Evolutionary conservation across 306 rosid genomes (phyloP).

Genomic region (Erythrophleum fordii): DNA sequence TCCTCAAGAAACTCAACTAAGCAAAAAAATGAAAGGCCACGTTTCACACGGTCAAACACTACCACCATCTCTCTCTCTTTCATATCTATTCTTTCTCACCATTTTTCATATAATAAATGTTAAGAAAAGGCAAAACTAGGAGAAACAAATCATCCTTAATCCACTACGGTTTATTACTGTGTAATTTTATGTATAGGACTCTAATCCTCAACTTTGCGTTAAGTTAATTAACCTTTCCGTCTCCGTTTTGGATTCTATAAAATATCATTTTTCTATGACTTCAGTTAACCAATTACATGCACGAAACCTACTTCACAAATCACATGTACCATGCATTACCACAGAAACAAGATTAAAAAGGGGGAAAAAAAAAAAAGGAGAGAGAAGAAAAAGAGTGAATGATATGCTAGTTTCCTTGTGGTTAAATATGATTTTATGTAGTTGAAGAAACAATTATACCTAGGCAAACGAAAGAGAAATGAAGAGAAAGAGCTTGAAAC

Average conservation of each 20-base stretch:
- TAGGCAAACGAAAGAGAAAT: neutral
- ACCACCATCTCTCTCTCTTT: neutral
- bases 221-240: conserved; percentile 39
- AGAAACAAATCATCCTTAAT: neutral
- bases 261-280: conserved; percentile 28
- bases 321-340: conserved; percentile 26
- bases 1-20: conserved; percentile 40
- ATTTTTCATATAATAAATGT: neutral
- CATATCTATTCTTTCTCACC: neutral
- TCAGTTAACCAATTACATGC: conserved; percentile 43
- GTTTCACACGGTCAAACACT: conserved; percentile 27
- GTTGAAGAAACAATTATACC: neutral
- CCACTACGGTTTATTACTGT: neutral
- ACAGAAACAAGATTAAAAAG: neutral
- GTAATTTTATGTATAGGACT: neutral
- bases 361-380: neutral
- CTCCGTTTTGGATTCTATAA: conserved; percentile 32
- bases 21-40: neutral
- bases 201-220: conserved; percentile 29
- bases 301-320: conserved; percentile 43
- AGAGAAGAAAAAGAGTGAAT: neutral
- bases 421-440: neutral
- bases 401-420: neutral
- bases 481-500: conserved; percentile 31
- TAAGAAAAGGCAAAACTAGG: neutral